Conservation (phyloP, 1,284 basidiomycete species). For the Trichosporon sp. region DNA sequence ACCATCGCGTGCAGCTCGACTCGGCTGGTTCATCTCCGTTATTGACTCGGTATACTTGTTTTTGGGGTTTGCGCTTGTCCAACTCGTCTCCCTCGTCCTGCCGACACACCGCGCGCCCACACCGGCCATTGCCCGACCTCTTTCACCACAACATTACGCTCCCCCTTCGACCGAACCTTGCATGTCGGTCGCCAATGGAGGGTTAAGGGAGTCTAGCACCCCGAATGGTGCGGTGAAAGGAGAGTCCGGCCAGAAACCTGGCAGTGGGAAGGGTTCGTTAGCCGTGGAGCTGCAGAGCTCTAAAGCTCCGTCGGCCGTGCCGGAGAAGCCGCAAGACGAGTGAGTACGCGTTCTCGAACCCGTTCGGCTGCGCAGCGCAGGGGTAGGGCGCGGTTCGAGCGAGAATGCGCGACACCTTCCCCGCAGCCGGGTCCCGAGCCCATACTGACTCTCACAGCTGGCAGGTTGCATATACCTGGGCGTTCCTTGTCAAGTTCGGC, state of each 20-base stretch:
- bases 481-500: conserved; percentile 53
- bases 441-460: conserved; percentile 38
- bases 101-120: not conserved
- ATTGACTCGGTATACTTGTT: not conserved
- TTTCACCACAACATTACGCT: not conserved
- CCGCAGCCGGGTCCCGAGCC: no score
- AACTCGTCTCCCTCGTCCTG: not conserved
- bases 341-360: conserved; percentile 33
- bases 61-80: not conserved
- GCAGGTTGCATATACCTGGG: conserved; percentile 54
- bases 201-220: not conserved
- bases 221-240: conserved; percentile 10
- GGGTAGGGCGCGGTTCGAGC: not conserved
- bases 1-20: not conserved
- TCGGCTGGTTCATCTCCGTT: not conserved
- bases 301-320: conserved; percentile 22
- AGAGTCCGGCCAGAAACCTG: not conserved
- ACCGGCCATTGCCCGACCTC: not conserved
- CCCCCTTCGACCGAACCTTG: not conserved
- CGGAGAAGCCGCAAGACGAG: conserved; percentile 43
- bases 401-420: not conserved
- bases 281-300: conserved; percentile 4
- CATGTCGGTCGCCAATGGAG: conserved; percentile 18
- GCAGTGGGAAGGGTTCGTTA: not conserved
- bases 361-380: not conserved